Evolutionary conservation across 2,329 filamentous ascomycete species (phyloP).

Genomic region (Thermoascus crustaceus): DNA sequence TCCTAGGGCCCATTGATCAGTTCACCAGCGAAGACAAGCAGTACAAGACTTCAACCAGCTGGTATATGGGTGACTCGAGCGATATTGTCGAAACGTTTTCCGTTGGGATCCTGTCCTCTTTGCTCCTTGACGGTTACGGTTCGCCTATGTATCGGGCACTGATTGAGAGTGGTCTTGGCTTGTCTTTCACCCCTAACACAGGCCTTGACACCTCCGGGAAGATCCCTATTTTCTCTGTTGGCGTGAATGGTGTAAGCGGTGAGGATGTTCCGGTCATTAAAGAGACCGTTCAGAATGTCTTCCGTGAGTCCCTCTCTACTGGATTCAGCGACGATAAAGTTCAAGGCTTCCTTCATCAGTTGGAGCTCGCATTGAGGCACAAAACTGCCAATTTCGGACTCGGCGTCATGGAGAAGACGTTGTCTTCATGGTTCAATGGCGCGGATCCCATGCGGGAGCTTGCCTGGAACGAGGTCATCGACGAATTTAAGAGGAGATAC

Average conservation of each 20-base stretch:
- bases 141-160: slow-evolving; percentile 85
- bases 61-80: slow-evolving; percentile 76
- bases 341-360: slow-evolving; percentile 84
- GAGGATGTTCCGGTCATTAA: slow-evolving; percentile 71
- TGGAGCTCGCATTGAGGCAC: slow-evolving; percentile 89
- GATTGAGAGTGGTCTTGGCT: slow-evolving; percentile 81
- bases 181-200: slow-evolving; percentile 90
- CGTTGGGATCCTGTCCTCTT: slow-evolving; percentile 67
- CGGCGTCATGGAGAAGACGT: slow-evolving; percentile 76
- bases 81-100: slow-evolving; percentile 86
- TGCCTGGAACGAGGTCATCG: slow-evolving; percentile 83
- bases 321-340: slow-evolving; percentile 89
- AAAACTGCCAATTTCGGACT: slow-evolving; percentile 95
- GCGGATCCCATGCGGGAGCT: slow-evolving; percentile 85
- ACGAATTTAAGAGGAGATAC: slow-evolving; percentile 70
- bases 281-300: slow-evolving; percentile 61
- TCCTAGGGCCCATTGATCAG: slow-evolving; percentile 77
- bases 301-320: slow-evolving; percentile 60
- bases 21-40: slow-evolving; percentile 79
- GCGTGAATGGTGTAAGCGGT: slow-evolving; percentile 80
- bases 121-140: slow-evolving; percentile 89
- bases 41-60: slow-evolving; percentile 87
- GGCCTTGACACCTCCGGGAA: slow-evolving; percentile 77
- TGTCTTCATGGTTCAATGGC: slow-evolving; percentile 92
- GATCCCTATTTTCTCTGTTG: slow-evolving; percentile 78